A percentile compares a stretch with the other conserved stretches of the same genome.
Evolutionary conservation across 805 yeast genomes (phyloP).

Genomic region (Cyberlindnera xishuangbannaensis): DNA sequence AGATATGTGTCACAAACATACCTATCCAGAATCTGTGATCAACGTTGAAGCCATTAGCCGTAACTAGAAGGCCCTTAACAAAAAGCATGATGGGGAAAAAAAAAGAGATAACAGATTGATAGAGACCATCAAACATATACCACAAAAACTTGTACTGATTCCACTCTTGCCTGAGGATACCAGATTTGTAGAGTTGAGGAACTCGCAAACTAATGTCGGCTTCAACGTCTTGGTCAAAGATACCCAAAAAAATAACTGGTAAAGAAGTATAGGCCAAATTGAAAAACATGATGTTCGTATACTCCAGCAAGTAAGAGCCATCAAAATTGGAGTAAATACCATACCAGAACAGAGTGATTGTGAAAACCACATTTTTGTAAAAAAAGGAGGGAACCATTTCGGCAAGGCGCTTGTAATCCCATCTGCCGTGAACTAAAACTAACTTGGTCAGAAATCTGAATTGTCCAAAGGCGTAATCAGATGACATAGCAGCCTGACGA

Average conservation of each 20-base stretch:
- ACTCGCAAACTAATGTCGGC: slow-evolving; percentile 63
- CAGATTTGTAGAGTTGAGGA: slow-evolving; percentile 70
- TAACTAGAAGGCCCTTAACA: slow-evolving; percentile 36
- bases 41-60: slow-evolving; percentile 47
- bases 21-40: slow-evolving; percentile 76
- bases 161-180: slow-evolving; percentile 72
- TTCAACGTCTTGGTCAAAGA: slow-evolving; percentile 76
- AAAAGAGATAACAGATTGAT: slow-evolving; percentile 67
- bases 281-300: slow-evolving; percentile 73
- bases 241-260: slow-evolving; percentile 73
- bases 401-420: slow-evolving; percentile 77
- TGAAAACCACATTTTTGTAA: slow-evolving; percentile 72
- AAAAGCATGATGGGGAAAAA: slow-evolving; percentile 67
- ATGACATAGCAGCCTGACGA: slow-evolving; percentile 82
- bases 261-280: slow-evolving; percentile 79
- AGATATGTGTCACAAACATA: slow-evolving; percentile 53
- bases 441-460: slow-evolving; percentile 65
- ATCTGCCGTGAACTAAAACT: slow-evolving; percentile 73
- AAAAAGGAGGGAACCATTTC: slow-evolving; percentile 84
- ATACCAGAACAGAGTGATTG: slow-evolving; percentile 73
- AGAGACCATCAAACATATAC: slow-evolving; percentile 74
- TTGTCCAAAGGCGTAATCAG: slow-evolving; percentile 83
- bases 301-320: slow-evolving; percentile 75
- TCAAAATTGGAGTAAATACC: slow-evolving; percentile 71
- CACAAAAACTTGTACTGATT: slow-evolving; percentile 58